Evolutionary conservation across 768 basidiomycete species (phyloP).

Genomic region (Terana coerulea): DNA sequence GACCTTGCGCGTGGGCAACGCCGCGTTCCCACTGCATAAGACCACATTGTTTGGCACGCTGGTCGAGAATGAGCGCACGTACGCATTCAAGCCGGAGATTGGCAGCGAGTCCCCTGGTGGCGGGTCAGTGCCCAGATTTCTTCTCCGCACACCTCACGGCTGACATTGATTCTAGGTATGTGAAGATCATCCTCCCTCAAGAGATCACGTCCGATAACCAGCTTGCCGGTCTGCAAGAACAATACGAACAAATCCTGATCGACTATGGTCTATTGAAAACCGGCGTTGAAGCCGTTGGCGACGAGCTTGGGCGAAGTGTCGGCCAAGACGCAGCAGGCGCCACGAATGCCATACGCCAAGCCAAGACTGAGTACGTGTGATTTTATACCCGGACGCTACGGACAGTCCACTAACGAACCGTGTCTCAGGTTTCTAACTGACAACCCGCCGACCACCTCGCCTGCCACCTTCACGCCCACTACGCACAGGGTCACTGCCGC

Average conservation of each 20-base stretch:
- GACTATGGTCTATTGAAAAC: conserved; percentile 22
- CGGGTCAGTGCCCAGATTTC: too few species aligned
- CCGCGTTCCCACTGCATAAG: conserved; percentile 17
- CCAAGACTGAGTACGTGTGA: conserved; percentile 11
- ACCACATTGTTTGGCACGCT: conserved; percentile 21
- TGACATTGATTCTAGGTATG: conserved; percentile 11
- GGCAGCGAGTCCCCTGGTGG: conserved; percentile 8
- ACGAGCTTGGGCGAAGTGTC: conserved; percentile 21
- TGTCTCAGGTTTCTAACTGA: conserved; percentile 11
- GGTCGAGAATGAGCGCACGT: conserved; percentile 17
- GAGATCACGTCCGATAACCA: not conserved
- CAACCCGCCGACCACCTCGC: conserved; percentile 15
- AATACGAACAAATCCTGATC: conserved; percentile 20
- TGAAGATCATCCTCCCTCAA: conserved; percentile 17
- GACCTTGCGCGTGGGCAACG: conserved; percentile 16
- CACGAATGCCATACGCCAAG: conserved; percentile 14
- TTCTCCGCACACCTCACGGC: too few species aligned
- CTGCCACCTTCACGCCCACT: conserved; percentile 11
- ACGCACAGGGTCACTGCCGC: conserved; percentile 11
- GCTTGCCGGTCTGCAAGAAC: conserved; percentile 16
- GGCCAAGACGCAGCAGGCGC: conserved; percentile 16
- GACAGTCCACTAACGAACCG: not conserved
- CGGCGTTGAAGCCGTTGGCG: conserved; percentile 22
- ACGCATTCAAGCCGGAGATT: conserved; percentile 19
- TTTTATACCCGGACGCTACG: not conserved